Conservation (phyloP, 2,329 filamentous ascomycete genomes). For the Pestalotiopsis sp. region DNA sequence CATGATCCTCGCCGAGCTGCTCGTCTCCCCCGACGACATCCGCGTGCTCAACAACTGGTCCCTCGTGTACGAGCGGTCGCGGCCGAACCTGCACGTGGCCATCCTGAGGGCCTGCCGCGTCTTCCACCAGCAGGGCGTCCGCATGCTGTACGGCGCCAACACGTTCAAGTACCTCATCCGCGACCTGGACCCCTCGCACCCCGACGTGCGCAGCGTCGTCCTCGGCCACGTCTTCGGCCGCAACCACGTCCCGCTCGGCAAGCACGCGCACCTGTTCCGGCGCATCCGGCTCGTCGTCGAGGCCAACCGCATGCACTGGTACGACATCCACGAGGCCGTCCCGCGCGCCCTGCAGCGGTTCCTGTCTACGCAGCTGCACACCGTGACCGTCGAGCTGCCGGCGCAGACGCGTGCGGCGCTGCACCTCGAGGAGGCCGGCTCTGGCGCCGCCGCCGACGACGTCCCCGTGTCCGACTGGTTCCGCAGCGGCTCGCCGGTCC, state of each 20-base stretch:
- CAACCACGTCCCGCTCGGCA: slow-evolving; percentile 33
- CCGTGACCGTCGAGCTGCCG: slow-evolving; percentile 44
- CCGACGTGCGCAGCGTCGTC: slow-evolving; percentile 13
- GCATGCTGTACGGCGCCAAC: slow-evolving; percentile 51
- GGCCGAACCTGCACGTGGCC: slow-evolving; percentile 32
- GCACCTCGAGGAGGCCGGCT: too few relatives aligned
- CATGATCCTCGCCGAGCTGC: slow-evolving; percentile 33
- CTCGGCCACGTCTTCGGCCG: slow-evolving; percentile 31
- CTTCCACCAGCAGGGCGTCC: slow-evolving; percentile 39
- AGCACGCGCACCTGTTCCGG: slow-evolving; percentile 43
- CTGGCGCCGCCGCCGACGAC: too few relatives aligned
- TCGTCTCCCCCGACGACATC: slow-evolving; percentile 32
- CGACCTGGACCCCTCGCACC: slow-evolving; percentile 29
- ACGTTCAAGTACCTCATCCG: slow-evolving; percentile 49
- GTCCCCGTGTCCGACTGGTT: slow-evolving; percentile 40
- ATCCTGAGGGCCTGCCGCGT: slow-evolving; percentile 40
- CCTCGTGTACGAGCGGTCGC: slow-evolving; percentile 26
- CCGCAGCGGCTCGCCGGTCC: slow-evolving; percentile 25
- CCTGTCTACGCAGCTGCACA: slow-evolving; percentile 37
- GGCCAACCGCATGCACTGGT: slow-evolving; percentile 36
- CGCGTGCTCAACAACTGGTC: slow-evolving; percentile 35
- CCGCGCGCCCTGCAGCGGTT: slow-evolving; percentile 41
- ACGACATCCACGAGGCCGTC: slow-evolving; percentile 30
- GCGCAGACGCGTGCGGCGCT: slow-evolving; percentile 23
- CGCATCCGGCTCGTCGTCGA: slow-evolving; percentile 46